These are phyloP conservation scores for Quillaja saponaria DNA, from an alignment of 306 rosid genomes.

Conservation along the genomic window DNA sequence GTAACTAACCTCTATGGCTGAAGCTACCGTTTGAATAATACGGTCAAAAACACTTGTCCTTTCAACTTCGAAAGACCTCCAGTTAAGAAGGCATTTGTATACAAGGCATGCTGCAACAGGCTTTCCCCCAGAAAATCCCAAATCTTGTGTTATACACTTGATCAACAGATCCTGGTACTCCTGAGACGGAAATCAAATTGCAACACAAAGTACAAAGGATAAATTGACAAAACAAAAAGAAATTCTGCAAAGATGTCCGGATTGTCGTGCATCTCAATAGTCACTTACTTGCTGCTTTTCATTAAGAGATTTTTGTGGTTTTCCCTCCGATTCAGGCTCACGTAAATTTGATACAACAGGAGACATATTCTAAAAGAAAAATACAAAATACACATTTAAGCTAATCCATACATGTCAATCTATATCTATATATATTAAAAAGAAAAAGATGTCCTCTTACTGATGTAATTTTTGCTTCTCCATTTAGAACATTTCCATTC, in stretches of 20 bases:
- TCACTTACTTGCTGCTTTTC: slow-evolving; percentile 94
- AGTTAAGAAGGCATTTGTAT: slow-evolving; percentile 97
- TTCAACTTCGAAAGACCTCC: slow-evolving; percentile 99
- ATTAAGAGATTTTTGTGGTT: slow-evolving; percentile 94
- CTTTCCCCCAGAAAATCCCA: slow-evolving; percentile 94
- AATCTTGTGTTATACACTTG: slow-evolving; percentile 85
- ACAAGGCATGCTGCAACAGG: slow-evolving; percentile 94
- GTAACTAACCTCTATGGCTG: slow-evolving; percentile 80
- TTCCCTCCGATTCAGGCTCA: slow-evolving; percentile 97
- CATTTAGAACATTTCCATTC: slow-evolving; percentile 79
- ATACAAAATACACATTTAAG: slow-evolving; percentile 18
- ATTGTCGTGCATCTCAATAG: slow-evolving; percentile 27
- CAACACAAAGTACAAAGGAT: slow-evolving; percentile 21
- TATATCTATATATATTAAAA: slow-evolving; percentile 26
- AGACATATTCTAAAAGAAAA: slow-evolving; percentile 65
- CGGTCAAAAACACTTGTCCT: slow-evolving; percentile 94
- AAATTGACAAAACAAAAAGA: slow-evolving; percentile 20
- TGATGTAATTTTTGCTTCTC: slow-evolving; percentile 63
- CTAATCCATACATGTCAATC: neutral
- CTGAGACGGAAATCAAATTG: slow-evolving; percentile 50
- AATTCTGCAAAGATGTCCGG: slow-evolving; percentile 26
- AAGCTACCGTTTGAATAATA: slow-evolving; percentile 91
- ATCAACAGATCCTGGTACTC: slow-evolving; percentile 95
- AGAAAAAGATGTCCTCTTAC: slow-evolving; percentile 48
- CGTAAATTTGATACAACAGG: slow-evolving; percentile 77